Conservation (phyloP, 345 rosid genomes). For the Sonneratia caseolaris region DNA sequence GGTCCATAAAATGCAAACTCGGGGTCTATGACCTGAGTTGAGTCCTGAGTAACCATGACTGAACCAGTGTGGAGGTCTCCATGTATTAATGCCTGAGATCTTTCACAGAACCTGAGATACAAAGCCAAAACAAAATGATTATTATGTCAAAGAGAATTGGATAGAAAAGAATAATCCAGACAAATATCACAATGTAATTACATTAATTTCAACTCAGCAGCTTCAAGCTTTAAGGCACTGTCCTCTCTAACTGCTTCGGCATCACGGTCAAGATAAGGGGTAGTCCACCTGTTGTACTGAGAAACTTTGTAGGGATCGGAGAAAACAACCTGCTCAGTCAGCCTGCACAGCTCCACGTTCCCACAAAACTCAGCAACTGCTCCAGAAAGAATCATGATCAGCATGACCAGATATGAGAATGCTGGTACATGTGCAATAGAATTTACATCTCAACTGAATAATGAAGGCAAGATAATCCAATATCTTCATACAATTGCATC, state of each 20-base stretch:
- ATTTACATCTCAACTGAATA: not conserved
- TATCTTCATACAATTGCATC: not conserved
- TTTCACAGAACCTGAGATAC: constrained; percentile 77
- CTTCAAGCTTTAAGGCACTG: constrained; percentile 55
- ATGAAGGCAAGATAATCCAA: not conserved
- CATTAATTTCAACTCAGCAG: constrained; percentile 85
- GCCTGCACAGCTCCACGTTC: constrained; percentile 86
- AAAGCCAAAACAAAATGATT: not conserved
- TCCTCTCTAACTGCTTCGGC: constrained; percentile 75
- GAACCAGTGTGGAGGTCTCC: constrained; percentile 98
- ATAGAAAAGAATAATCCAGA: not conserved
- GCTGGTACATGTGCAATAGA: not conserved
- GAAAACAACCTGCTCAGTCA: constrained; percentile 90
- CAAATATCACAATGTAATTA: constrained; percentile 16
- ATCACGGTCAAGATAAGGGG: constrained; percentile 79
- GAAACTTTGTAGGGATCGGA: constrained; percentile 86
- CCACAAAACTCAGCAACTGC: constrained; percentile 38
- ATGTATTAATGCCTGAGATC: constrained; percentile 82
- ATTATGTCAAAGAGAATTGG: not conserved
- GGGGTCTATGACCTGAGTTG: constrained; percentile 90
- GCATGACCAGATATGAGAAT: not conserved
- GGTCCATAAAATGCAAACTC: constrained; percentile 92
- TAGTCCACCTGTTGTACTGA: constrained; percentile 61
- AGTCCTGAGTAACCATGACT: constrained; percentile 75
- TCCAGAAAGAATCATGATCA: not conserved